Evolutionary conservation across 306 rosid species (phyloP).

Genomic region (Glycine latifolia): DNA sequence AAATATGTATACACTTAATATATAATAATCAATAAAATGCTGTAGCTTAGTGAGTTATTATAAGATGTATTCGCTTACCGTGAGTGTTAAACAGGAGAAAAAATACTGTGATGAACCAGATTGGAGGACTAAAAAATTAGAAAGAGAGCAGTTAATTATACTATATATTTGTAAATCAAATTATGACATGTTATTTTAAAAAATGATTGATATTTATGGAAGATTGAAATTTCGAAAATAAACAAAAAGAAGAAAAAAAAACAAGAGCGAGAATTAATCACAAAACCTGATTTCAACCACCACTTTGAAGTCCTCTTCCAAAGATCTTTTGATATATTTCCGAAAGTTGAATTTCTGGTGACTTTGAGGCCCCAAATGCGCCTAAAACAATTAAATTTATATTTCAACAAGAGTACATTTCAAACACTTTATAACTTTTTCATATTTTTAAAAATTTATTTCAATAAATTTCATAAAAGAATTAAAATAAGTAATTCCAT

Average conservation of each 20-base stretch:
- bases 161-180: neutral
- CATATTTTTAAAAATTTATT: too few relatives aligned
- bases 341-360: neutral
- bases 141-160: neutral
- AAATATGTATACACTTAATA: neutral
- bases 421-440: neutral
- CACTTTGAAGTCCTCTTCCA: constrained; percentile 21
- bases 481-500: too few relatives aligned
- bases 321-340: neutral
- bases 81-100: constrained; percentile 2
- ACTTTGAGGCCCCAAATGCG: constrained; percentile 17
- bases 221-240: too few relatives aligned
- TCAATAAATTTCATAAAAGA: too few relatives aligned
- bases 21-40: neutral
- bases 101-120: neutral
- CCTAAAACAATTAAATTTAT: neutral
- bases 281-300: constrained; percentile 23
- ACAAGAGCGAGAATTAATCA: neutral
- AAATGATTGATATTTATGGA: too few relatives aligned
- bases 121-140: constrained; percentile 14
- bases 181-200: too few relatives aligned
- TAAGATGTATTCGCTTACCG: neutral
- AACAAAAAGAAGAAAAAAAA: too few relatives aligned
- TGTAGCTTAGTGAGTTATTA: neutral
- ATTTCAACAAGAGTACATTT: neutral